Evolutionary conservation across 164 flowering plant genomes (phyloP).

Genomic region (Echeveria elegans): DNA sequence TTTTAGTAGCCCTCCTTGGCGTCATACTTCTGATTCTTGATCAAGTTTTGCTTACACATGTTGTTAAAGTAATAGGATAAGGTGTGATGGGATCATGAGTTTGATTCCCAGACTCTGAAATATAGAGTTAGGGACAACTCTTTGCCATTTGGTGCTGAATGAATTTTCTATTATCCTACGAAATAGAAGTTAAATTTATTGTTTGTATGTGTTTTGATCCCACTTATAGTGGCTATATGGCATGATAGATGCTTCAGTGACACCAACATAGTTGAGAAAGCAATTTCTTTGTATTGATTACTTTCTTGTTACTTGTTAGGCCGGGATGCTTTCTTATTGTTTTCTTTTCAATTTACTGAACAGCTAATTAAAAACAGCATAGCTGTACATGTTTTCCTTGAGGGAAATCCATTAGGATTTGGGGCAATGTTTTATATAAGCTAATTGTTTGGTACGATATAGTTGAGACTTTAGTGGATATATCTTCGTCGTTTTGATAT

Average conservation of each 20-base stretch:
- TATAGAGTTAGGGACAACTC: neutral
- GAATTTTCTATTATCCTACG: too few species aligned
- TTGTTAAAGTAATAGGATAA: neutral
- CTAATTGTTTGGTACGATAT: too few species aligned
- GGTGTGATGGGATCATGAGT: neutral
- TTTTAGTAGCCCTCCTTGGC: too few species aligned
- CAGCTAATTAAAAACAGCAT: neutral
- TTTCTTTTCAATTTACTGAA: too few species aligned
- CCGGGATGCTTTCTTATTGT: neutral
- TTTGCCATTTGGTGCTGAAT: neutral
- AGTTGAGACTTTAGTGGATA: too few species aligned
- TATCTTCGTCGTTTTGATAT: too few species aligned
- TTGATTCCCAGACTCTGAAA: neutral
- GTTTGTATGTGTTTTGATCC: neutral
- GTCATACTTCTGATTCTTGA: too few species aligned
- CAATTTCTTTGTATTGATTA: neutral
- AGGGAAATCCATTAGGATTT: neutral
- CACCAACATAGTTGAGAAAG: neutral
- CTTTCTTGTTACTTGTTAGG: neutral
- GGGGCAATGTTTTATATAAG: too few species aligned
- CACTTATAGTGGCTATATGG: too few species aligned
- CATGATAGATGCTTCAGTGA: neutral
- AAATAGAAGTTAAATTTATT: too few species aligned
- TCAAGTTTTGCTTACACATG: neutral
- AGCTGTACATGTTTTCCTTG: neutral